These are phyloP conservation scores for Rosa rugosa DNA, from an alignment of 306 rosid species.

Conservation along the genomic window DNA sequence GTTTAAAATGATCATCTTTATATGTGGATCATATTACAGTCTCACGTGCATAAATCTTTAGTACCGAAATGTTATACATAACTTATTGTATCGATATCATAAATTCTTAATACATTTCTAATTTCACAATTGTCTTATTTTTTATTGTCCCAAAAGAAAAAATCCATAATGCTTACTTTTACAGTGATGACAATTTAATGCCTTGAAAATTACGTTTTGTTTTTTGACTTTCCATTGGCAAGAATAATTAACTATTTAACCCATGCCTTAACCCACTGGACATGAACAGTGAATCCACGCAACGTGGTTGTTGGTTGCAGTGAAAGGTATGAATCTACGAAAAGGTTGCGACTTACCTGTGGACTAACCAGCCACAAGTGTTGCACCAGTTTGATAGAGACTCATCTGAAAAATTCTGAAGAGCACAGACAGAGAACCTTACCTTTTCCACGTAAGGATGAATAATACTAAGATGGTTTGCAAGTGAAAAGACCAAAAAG, in stretches of 20 bases:
- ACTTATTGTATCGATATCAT: too few species aligned
- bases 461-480: background rate
- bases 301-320: background rate
- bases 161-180: background rate
- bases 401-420: background rate
- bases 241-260: background rate
- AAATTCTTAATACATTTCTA: too few species aligned
- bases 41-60: too few species aligned
- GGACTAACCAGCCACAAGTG: background rate
- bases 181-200: background rate
- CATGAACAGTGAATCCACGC: constrained; percentile 1
- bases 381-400: background rate
- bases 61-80: too few species aligned
- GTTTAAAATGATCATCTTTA: too few species aligned
- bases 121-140: too few species aligned
- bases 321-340: constrained; percentile 4
- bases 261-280: background rate
- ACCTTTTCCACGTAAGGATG: background rate
- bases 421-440: background rate
- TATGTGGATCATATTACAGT: too few species aligned
- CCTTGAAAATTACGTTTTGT: background rate
- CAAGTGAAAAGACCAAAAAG: background rate
- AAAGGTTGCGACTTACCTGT: background rate
- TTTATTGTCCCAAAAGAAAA: too few species aligned
- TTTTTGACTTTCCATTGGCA: background rate